A percentile compares a stretch with the other conserved stretches of the same genome.
Conservation (phyloP, 2,329 filamentous ascomycete genomes). For the Nigrospora sphaerica region DNA sequence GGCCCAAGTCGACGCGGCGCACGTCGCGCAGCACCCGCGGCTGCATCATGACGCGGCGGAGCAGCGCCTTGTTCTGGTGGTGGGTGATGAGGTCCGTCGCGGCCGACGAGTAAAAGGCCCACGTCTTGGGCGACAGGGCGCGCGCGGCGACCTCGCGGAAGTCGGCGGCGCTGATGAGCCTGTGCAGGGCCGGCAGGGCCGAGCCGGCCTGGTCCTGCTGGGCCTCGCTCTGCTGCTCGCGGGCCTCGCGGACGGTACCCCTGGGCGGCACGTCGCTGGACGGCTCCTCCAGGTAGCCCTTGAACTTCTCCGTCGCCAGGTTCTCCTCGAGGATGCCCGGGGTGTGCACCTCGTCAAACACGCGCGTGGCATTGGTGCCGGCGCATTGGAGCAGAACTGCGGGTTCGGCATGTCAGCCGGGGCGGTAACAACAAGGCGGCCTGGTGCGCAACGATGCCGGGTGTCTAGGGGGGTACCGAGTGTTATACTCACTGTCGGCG, state of each 20-base stretch:
- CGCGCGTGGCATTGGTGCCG: conserved; percentile 3
- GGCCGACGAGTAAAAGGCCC: conserved; percentile 62
- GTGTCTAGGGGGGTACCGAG: not conserved
- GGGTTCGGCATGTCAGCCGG: not conserved
- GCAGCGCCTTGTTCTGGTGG: conserved; percentile 44
- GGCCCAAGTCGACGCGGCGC: conserved; percentile 37
- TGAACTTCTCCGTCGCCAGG: conserved; percentile 6
- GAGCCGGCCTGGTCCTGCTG: not conserved
- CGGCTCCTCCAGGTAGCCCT: conserved; percentile 3
- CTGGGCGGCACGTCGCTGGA: conserved; percentile 2
- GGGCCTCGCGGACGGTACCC: not conserved
- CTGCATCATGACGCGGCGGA: conserved; percentile 50
- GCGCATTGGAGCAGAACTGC: conserved; percentile 5
- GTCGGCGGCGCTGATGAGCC: conserved; percentile 52
- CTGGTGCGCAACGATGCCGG: too few species aligned
- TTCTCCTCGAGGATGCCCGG: conserved; percentile 43
- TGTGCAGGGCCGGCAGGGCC: conserved; percentile 40
- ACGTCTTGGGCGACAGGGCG: conserved; percentile 54
- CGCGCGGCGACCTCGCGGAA: conserved; percentile 50
- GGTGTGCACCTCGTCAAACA: conserved; percentile 4
- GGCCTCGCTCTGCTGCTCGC: not conserved
- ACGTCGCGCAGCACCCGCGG: conserved; percentile 33
- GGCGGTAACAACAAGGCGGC: too few species aligned
- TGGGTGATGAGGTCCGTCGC: conserved; percentile 56
- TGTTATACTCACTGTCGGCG: conserved; percentile 4